These are phyloP conservation scores for Trypanosoma congolense DNA, from an alignment of 208 protist genomes.

Conservation along the genomic window DNA sequence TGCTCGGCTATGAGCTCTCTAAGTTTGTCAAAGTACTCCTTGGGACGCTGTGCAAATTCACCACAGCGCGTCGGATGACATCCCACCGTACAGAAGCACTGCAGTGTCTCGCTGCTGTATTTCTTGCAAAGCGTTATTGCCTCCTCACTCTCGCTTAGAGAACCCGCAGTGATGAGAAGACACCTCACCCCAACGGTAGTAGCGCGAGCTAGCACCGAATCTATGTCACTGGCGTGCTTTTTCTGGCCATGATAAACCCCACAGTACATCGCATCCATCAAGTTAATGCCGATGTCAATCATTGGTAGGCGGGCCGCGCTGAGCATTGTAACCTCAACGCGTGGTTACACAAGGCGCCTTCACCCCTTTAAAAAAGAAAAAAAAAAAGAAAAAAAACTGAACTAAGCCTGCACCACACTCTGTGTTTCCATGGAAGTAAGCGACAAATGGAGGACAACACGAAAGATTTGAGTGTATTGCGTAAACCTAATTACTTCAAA, in stretches of 20 bases:
- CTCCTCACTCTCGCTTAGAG: constrained; percentile 41
- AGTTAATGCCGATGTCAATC: constrained; percentile 86
- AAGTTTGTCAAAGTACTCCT: constrained; percentile 47
- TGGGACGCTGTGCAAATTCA: constrained; percentile 63
- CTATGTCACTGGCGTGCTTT: constrained; percentile 52
- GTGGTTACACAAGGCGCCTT: no score
- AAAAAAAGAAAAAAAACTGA: no score
- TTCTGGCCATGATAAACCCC: constrained; percentile 63
- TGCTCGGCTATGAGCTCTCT: constrained; percentile 45
- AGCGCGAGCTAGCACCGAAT: constrained; percentile 52
- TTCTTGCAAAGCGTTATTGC: constrained; percentile 56
- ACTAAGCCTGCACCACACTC: no score
- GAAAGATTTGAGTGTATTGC: no score
- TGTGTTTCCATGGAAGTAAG: no score
- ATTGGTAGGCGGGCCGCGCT: constrained; percentile 30
- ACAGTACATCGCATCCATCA: constrained; percentile 75
- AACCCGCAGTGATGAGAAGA: constrained; percentile 72
- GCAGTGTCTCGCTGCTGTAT: constrained; percentile 30
- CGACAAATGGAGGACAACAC: no score
- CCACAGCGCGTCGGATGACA: constrained; percentile 85
- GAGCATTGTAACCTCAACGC: no score
- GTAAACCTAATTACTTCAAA: no score
- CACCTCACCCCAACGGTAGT: constrained; percentile 48
- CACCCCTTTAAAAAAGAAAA: no score
- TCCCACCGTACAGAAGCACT: constrained; percentile 73